Evolutionary conservation across 129 eudicot species (phyloP), one percentile per base, ranked within the genome.

Genomic region (Lactuca saligna): DNA sequence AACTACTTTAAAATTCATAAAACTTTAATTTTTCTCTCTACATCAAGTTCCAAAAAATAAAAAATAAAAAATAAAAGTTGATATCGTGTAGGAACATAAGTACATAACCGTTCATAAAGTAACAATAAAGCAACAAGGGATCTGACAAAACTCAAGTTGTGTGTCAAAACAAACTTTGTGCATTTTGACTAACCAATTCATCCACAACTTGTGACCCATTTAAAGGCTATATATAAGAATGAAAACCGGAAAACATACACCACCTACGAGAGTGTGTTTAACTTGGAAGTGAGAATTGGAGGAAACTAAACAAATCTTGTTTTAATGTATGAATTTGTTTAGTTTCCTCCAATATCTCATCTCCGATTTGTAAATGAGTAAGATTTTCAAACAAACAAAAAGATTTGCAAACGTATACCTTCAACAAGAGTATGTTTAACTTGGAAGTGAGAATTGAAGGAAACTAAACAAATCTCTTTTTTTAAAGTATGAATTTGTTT

Each of bases 311-410:
- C 15, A 11, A 46, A 46, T 46, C 51, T 3, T 35, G 38, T 35
- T 35, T 35, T 35, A 3, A 46, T 10, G 25, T 44, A 67, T 3
- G 1, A 6, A 16, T 54, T 68, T 68, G 72, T 35, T 68, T 68
- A 68, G 63, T 54, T 66, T 66, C 61, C 61, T 51, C 61, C 61
- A 66, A 53, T 66, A 66, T 66, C 71, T 66, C 49, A 51, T 66
- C 33, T 66, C 71, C 71, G 12, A 66, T 29, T 66, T 50, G 25
- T 38, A 60, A 60, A 60, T 8, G 1, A 4, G 5, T 46, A 46
- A 8, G 12, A 46, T 3, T n/a, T 3, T 3, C 49, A 25, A 42
- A 42, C 29, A 42, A 1, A 3, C 49, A 8, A 1, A 42, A 12
- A 42, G 29, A 25, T 25, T 25, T 25, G 29, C 29, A 25, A 25